phyloP scores from a whole-genome alignment of 2,329 filamentous ascomycete species.

The Aspergillus candidus region DNA sequence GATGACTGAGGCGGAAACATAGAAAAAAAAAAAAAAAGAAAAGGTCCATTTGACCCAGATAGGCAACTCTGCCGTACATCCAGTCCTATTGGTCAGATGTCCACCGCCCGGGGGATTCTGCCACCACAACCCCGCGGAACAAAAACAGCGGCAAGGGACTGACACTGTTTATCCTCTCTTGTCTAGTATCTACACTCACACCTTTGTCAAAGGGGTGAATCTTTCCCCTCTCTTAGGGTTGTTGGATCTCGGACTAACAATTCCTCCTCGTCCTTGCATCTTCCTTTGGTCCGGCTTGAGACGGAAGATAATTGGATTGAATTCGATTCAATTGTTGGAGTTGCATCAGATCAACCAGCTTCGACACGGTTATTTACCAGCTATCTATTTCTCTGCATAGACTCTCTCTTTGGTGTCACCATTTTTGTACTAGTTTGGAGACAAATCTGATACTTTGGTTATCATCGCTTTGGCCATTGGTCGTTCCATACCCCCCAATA shows the following conservation, averaged over 20 bases:
- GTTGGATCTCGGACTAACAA: no score
- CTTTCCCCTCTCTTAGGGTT: no score
- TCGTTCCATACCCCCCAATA: no score
- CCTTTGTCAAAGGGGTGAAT: conserved; percentile 3
- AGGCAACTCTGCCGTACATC: conserved; percentile 27
- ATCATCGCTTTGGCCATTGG: no score
- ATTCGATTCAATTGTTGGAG: conserved; percentile 2
- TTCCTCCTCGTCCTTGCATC: no score
- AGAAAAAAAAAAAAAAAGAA: conserved; percentile 14
- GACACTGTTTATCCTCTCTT: neutral
- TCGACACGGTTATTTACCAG: neutral
- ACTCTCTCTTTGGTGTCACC: neutral
- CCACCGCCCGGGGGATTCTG: conserved; percentile 26
- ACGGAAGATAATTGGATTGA: neutral
- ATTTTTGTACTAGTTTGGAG: no score
- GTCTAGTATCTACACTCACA: neutral
- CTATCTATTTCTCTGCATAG: neutral
- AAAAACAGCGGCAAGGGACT: conserved; percentile 16
- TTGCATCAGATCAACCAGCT: neutral
- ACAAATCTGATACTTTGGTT: no score
- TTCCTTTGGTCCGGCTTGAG: no score
- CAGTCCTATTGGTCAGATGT: conserved; percentile 16
- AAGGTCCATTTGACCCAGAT: conserved; percentile 13
- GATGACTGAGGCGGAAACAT: conserved; percentile 3
- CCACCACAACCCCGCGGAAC: conserved; percentile 22